Conservation (phyloP, 495 filamentous ascomycete genomes). For the Penicillium antarcticum region DNA sequence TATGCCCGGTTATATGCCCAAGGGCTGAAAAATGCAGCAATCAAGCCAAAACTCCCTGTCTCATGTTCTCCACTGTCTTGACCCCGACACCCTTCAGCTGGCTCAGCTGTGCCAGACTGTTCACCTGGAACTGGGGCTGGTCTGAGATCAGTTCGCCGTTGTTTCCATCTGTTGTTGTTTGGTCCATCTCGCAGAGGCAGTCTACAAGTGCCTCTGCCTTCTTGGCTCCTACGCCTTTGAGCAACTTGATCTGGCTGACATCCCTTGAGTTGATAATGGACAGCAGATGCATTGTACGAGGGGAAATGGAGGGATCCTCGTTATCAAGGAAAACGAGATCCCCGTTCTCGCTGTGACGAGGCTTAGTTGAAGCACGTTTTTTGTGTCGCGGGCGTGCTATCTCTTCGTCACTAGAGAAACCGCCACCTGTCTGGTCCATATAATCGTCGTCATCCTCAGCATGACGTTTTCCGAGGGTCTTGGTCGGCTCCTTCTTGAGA, state of each 20-base stretch:
- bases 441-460: constrained; percentile 36
- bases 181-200: constrained; percentile 49
- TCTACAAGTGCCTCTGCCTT: constrained; percentile 54
- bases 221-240: constrained; percentile 64
- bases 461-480: constrained; percentile 29
- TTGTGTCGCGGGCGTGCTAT: constrained; percentile 32
- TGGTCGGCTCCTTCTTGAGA: constrained; percentile 31
- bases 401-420: constrained; percentile 28
- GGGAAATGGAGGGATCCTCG: constrained; percentile 48
- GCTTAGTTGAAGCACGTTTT: constrained; percentile 38
- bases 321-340: constrained; percentile 22
- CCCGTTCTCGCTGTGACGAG: constrained; percentile 14
- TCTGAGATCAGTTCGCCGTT: constrained; percentile 15
- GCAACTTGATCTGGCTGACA: constrained; percentile 55
- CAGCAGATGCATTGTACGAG: constrained; percentile 68
- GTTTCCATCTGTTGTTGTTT: constrained; percentile 13
- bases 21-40: constrained; percentile 10
- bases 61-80: constrained; percentile 55
- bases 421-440: constrained; percentile 22
- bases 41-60: constrained; percentile 43
- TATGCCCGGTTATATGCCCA: constrained; percentile 17
- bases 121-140: constrained; percentile 33
- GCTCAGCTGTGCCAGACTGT: constrained; percentile 43
- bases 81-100: constrained; percentile 49
- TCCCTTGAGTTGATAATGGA: constrained; percentile 86